phyloP scores from a whole-genome alignment of 2,329 filamentous ascomycete genomes.

The Cryphonectria naterciae region DNA sequence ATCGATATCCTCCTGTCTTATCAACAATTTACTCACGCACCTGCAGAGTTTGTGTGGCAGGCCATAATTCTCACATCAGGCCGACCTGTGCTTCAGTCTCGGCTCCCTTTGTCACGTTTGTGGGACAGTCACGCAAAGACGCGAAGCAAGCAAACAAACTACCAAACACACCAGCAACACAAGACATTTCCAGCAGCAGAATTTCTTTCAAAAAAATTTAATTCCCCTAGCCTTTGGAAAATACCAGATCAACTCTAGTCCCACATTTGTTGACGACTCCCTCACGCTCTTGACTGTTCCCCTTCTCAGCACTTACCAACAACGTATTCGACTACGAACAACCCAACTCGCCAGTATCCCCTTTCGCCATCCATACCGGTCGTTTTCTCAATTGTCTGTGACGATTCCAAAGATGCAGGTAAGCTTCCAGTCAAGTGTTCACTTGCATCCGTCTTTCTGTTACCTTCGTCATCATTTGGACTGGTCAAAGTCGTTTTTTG shows the following conservation, averaged over 20 bases:
- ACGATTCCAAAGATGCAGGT: conserved; percentile 8
- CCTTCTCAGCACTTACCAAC: not conserved
- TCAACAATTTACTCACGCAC: not conserved
- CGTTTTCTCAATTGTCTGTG: not conserved
- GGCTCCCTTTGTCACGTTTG: not conserved
- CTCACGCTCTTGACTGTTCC: too few species aligned
- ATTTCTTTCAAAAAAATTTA: not conserved
- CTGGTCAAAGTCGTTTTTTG: too few species aligned
- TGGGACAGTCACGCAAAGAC: not conserved
- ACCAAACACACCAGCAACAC: not conserved
- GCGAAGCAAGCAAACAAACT: conserved; percentile 3
- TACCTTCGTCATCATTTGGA: too few species aligned
- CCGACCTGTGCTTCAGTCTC: not conserved
- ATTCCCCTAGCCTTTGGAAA: not conserved
- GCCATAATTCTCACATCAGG: not conserved
- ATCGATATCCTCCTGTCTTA: not conserved
- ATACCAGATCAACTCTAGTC: too few species aligned
- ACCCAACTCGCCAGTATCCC: not conserved
- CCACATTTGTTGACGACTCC: not conserved
- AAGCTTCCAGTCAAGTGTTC: not conserved
- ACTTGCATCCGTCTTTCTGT: too few species aligned
- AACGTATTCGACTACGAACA: not conserved
- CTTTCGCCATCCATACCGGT: not conserved
- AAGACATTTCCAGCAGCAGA: not conserved
- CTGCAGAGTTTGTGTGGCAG: not conserved